Conservation (phyloP, 2,329 filamentous ascomycete species). For the Macrophomina phaseolina region DNA sequence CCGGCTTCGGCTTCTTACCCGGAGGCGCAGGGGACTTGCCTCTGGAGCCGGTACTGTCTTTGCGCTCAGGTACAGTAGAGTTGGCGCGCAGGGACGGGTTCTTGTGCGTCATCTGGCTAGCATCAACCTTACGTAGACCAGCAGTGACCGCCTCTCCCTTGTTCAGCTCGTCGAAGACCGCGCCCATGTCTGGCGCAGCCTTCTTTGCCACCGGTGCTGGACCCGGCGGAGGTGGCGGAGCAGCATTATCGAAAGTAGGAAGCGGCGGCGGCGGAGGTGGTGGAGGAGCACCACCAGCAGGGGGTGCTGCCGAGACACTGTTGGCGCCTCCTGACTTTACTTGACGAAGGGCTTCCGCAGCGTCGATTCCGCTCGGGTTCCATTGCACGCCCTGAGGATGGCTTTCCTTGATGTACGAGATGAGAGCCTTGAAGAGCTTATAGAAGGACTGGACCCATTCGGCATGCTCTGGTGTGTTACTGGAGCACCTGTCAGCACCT, state of each 20-base stretch:
- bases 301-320: constrained; percentile 51
- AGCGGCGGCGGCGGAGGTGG: constrained; percentile 74
- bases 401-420: constrained; percentile 83
- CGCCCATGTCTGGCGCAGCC: constrained; percentile 69
- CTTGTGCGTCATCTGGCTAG: constrained; percentile 97
- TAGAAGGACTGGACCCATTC: constrained; percentile 95
- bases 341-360: constrained; percentile 70
- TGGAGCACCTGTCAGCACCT: neutral
- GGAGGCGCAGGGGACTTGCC: constrained; percentile 87
- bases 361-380: constrained; percentile 80
- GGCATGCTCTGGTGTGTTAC: constrained; percentile 59
- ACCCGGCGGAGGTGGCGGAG: constrained; percentile 62
- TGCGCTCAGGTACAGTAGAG: constrained; percentile 69
- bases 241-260: constrained; percentile 38
- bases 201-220: constrained; percentile 54
- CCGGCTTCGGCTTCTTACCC: constrained; percentile 62
- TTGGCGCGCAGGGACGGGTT: constrained; percentile 83
- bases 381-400: constrained; percentile 81
- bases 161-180: constrained; percentile 92
- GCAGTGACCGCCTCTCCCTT: constrained; percentile 87
- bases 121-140: constrained; percentile 89
- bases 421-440: constrained; percentile 82
- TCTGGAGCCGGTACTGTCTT: constrained; percentile 61
- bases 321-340: constrained; percentile 51
- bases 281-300: constrained; percentile 61